Conservation (phyloP, 805 yeast genomes). For the Zygoascus bituminiphila region DNA sequence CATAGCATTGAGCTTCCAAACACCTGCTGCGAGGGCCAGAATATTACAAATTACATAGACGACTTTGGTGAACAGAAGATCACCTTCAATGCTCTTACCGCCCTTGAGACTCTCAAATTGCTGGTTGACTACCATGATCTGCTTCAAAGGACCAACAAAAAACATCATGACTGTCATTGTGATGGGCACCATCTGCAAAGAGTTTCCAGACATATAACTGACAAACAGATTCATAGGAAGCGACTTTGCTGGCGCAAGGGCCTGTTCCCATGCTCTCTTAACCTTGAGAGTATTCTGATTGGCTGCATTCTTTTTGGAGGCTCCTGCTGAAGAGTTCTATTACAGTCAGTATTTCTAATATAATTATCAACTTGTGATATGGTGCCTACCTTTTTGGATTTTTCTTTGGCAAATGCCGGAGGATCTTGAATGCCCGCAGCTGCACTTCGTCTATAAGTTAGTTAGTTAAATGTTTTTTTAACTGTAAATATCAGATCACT, state of each 20-base stretch:
- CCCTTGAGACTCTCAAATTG: conserved; percentile 39
- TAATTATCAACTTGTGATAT: too few species aligned
- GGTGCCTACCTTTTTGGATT: conserved; percentile 5
- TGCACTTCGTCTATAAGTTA: neutral
- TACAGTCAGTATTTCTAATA: too few species aligned
- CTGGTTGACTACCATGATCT: conserved; percentile 49
- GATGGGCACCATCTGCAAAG: conserved; percentile 82
- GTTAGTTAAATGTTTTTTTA: neutral
- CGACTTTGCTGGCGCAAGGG: conserved; percentile 69
- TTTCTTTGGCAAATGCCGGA: conserved; percentile 2
- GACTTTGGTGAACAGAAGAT: conserved; percentile 35
- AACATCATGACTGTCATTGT: conserved; percentile 83
- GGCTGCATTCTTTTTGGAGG: neutral
- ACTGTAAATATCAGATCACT: too few species aligned
- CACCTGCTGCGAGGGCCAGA: conserved; percentile 60
- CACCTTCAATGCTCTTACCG: conserved; percentile 21
- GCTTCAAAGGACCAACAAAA: conserved; percentile 59
- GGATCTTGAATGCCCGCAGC: neutral
- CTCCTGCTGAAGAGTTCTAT: neutral
- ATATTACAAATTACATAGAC: conserved; percentile 42
- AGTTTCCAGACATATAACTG: conserved; percentile 89
- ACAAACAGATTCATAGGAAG: conserved; percentile 86
- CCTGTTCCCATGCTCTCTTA: conserved; percentile 79
- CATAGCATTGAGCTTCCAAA: conserved; percentile 80
- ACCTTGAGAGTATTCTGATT: conserved; percentile 22